These are phyloP conservation scores for Globisporangium paddicum DNA, from an alignment of 352 stramenopile species.

Conservation along the genomic window DNA sequence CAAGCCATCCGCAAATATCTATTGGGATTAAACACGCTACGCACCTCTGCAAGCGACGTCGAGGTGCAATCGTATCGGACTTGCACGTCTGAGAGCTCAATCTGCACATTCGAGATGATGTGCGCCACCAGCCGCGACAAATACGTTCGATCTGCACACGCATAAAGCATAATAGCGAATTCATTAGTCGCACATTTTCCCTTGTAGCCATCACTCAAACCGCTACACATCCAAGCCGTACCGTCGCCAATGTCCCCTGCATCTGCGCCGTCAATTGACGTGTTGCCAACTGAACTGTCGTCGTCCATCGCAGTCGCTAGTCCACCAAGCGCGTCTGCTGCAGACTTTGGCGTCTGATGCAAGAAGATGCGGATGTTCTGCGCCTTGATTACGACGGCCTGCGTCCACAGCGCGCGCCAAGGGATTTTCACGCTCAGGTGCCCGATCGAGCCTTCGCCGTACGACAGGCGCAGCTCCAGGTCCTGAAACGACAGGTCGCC, in stretches of 20 bases:
- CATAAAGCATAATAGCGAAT: not conserved
- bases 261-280: conserved; percentile 14
- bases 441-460: conserved; percentile 73
- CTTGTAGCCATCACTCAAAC: not conserved
- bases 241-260: conserved; percentile 35
- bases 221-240: conserved; percentile 4
- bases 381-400: conserved; percentile 75
- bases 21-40: not conserved
- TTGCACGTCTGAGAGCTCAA: conserved; percentile 77
- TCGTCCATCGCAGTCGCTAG: conserved; percentile 21
- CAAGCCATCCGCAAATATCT: not conserved
- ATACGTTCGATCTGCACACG: conserved; percentile 63
- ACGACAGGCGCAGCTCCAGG: conserved; percentile 71
- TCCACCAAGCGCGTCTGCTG: conserved; percentile 7
- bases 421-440: conserved; percentile 81
- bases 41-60: conserved; percentile 60
- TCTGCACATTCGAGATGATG: conserved; percentile 86
- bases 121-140: conserved; percentile 75
- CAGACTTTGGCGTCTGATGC: conserved; percentile 43
- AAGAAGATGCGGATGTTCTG: conserved; percentile 65
- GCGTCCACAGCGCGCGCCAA: conserved; percentile 80
- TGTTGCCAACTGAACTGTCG: conserved; percentile 11
- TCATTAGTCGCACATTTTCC: not conserved
- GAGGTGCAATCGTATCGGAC: conserved; percentile 77
- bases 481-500: conserved; percentile 82